A percentile compares a stretch with the other conserved stretches of the same genome.
Conservation (phyloP, 495 filamentous ascomycete genomes). For the Xylaria grammica region DNA sequence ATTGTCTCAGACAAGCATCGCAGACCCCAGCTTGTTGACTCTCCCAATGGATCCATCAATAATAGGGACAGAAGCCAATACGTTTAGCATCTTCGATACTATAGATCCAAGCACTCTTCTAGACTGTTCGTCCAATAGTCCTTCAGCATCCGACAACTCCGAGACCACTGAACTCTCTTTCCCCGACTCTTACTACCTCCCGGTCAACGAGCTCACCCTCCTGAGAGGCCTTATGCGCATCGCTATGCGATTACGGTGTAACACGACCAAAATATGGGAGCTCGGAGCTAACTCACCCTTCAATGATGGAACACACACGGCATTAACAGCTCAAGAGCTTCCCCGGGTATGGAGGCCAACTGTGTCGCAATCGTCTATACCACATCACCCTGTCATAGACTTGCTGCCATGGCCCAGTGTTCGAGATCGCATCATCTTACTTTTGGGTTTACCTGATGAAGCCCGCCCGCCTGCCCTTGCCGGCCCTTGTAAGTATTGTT, state of each 20-base stretch:
- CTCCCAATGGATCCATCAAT: neutral
- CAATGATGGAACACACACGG: conserved; percentile 23
- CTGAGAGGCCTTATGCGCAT: conserved; percentile 33
- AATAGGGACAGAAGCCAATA: neutral
- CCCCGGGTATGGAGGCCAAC: conserved; percentile 37
- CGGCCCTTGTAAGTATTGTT: conserved; percentile 30
- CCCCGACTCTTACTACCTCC: conserved; percentile 39
- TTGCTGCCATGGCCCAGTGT: conserved; percentile 55
- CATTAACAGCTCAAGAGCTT: conserved; percentile 22
- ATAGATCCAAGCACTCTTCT: neutral
- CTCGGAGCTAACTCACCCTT: conserved; percentile 27
- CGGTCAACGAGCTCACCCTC: conserved; percentile 34
- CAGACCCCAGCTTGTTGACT: neutral
- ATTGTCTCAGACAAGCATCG: neutral
- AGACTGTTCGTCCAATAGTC: conserved; percentile 7
- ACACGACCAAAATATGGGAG: conserved; percentile 23
- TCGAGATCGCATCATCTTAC: conserved; percentile 50
- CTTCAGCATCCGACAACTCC: neutral
- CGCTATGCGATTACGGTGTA: conserved; percentile 32
- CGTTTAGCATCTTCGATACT: neutral
- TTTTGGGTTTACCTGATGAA: conserved; percentile 45
- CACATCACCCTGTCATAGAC: conserved; percentile 58
- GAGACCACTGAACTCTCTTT: conserved; percentile 11
- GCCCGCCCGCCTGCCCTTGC: conserved; percentile 44
- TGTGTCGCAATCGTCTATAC: conserved; percentile 32